Base-by-base conservation (phyloP, 192 early-diverging fungal genomes). In the Backusella sp. region DNA sequence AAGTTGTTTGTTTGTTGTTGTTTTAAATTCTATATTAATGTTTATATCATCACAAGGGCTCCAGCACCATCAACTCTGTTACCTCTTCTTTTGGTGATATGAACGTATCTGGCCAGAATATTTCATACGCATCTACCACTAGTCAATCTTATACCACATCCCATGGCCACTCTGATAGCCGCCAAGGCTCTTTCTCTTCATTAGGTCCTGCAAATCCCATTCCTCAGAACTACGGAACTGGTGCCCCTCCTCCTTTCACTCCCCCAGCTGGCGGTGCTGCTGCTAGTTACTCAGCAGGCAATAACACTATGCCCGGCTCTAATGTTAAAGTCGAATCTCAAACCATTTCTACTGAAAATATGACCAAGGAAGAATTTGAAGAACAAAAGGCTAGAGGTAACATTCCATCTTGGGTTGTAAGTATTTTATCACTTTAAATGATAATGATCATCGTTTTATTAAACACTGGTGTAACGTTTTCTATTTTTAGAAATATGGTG, bases 401-500 rank as follows among this genome's bases (percentile, higher is more conserved):
- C 34, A 69, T 76, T 28, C 79, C 78, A 15, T 76, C 76, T 42
- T 79, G 82, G 78, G 74, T 74, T 72, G 78, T 83, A 79, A 66
- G 30, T 37, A 34, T 19, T 35, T 26, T 17, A 5, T 65, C 2
- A 53, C 53, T 28, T 30, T 53, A 72, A 32, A 39, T 39, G 37
- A 39, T 39, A 39, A 56, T 32, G 36, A 28, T 28, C 1, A 26
- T 15, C n/a, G 19, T 59, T 73, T 35, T 36, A 23, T 35, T 52
- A 46, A 41, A 74, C 35, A 28, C 8, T 62, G 2, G 56, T 62
- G 56, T 62, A 62, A 62, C 56, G 4, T 42, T 35, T 34, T 34
- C 23, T 62, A 53, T 59, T 67, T 73, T 32, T 75, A 83, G 82
- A 83, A 83, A 79, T 71, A 76, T 49, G 82, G 82, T 74, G 82